These are phyloP conservation scores for Amanita muscaria DNA, from an alignment of 768 basidiomycete species.

Conservation along the genomic window DNA sequence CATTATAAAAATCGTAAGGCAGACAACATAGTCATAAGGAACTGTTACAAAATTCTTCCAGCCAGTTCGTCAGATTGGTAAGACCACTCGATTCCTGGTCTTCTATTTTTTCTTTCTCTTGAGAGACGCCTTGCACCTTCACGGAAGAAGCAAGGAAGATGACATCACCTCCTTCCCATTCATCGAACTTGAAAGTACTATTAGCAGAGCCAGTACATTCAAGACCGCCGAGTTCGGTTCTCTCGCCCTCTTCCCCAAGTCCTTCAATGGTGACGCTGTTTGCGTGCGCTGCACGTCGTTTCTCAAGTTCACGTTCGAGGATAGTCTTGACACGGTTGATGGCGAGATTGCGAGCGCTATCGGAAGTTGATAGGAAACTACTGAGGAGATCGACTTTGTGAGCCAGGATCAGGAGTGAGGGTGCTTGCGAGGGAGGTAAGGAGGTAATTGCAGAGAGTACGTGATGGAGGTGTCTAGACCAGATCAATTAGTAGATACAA, in stretches of 20 bases:
- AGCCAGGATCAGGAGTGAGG: constrained; percentile 63
- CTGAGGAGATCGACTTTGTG: constrained; percentile 74
- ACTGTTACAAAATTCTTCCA: constrained; percentile 28
- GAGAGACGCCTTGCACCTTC: constrained; percentile 12
- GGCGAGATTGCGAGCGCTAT: constrained; percentile 38
- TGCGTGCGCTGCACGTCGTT: constrained; percentile 54
- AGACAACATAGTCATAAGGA: neutral
- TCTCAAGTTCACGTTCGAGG: constrained; percentile 80
- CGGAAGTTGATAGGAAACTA: constrained; percentile 27
- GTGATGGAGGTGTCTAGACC: constrained; percentile 58
- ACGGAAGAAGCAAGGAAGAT: constrained; percentile 55
- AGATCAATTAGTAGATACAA: constrained; percentile 1
- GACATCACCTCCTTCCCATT: constrained; percentile 84
- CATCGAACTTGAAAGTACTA: constrained; percentile 58
- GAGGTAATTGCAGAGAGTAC: constrained; percentile 63
- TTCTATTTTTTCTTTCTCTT: constrained; percentile 28
- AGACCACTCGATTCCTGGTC: constrained; percentile 27
- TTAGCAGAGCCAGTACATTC: constrained; percentile 52
- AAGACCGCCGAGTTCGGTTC: constrained; percentile 62
- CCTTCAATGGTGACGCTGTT: constrained; percentile 66
- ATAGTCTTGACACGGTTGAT: constrained; percentile 65
- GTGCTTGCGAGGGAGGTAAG: constrained; percentile 58
- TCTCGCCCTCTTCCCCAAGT: constrained; percentile 60
- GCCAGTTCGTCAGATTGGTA: constrained; percentile 36
- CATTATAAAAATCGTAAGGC: too few relatives aligned